phyloP scores from a whole-genome alignment of 108 stramenopile species.

The Nitzschia palea region DNA sequence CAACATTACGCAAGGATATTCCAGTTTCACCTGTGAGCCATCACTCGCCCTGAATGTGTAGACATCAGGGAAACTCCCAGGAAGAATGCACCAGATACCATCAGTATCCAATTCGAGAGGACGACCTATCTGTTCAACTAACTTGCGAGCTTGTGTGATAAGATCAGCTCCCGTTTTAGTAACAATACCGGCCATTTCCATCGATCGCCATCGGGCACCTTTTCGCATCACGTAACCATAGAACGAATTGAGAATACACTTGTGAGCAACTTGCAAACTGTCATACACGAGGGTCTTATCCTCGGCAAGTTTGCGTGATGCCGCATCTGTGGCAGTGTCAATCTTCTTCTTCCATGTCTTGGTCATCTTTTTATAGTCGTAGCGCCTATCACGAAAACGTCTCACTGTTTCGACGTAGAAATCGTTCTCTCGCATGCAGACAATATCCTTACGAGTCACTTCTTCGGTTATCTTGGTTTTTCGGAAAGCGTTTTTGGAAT shows the following conservation, averaged over 20 bases:
- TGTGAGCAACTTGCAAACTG: slow-evolving; percentile 99
- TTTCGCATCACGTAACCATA: slow-evolving; percentile 99
- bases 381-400: slow-evolving; percentile 97
- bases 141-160: slow-evolving; percentile 94
- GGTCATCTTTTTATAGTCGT: slow-evolving; percentile 97
- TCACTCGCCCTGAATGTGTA: slow-evolving; percentile 78
- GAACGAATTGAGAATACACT: slow-evolving; percentile 91
- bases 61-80: slow-evolving; percentile 94
- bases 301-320: slow-evolving; percentile 89
- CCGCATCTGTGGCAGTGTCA: slow-evolving; percentile 76
- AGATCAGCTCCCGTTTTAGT: slow-evolving; percentile 98
- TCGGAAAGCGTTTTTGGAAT: slow-evolving; percentile 95
- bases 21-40: slow-evolving; percentile 80
- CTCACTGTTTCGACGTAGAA: slow-evolving; percentile 99
- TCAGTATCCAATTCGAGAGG: slow-evolving; percentile 99
- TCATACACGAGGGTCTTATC: slow-evolving; percentile 94
- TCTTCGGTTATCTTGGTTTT: slow-evolving; percentile 97
- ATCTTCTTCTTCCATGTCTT: slow-evolving; percentile 95
- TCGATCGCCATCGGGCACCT: slow-evolving; percentile 99
- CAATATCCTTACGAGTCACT: slow-evolving; percentile 84
- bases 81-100: slow-evolving; percentile 99
- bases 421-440: slow-evolving; percentile 99
- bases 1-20: slow-evolving; percentile 99
- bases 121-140: slow-evolving; percentile 97
- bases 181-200: slow-evolving; percentile 99